A percentile compares a stretch with the other conserved stretches of the same genome.
phyloP scores from a whole-genome alignment of 495 filamentous ascomycete species.

The Aspergillus asperescens region DNA sequence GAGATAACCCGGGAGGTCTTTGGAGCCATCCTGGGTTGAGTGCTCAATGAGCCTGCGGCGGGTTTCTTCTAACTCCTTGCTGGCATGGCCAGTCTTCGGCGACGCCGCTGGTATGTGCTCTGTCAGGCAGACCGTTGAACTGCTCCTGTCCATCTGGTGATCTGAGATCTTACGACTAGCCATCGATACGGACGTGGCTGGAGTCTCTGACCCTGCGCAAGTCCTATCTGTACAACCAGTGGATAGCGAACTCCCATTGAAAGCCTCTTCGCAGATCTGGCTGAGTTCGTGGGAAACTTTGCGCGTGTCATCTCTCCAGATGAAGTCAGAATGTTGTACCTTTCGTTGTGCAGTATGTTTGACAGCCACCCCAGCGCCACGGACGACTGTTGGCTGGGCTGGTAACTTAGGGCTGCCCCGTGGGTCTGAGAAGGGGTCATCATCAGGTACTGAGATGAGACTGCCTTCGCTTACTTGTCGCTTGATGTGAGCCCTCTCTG shows the following conservation, averaged over 20 bases:
- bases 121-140: background rate
- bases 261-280: conserved; percentile 73
- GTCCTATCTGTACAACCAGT: conserved; percentile 43
- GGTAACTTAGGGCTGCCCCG: conserved; percentile 37
- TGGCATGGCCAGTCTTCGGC: conserved; percentile 39
- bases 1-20: conserved; percentile 43
- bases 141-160: conserved; percentile 11
- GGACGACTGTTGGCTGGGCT: conserved; percentile 38
- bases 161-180: conserved; percentile 24
- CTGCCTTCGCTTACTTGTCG: conserved; percentile 29
- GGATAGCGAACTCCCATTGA: conserved; percentile 63
- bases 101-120: background rate
- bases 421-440: conserved; percentile 16
- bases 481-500: conserved; percentile 15
- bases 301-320: conserved; percentile 57
- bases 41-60: conserved; percentile 51
- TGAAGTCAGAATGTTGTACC: conserved; percentile 38
- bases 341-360: conserved; percentile 34
- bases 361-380: conserved; percentile 23
- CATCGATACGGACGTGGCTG: conserved; percentile 47
- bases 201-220: conserved; percentile 45
- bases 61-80: conserved; percentile 51
- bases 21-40: conserved; percentile 32
- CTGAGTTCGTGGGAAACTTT: conserved; percentile 63
- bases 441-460: conserved; percentile 22